Conservation (phyloP, 257 asterid genomes). For the Knoxia roxburghii region DNA sequence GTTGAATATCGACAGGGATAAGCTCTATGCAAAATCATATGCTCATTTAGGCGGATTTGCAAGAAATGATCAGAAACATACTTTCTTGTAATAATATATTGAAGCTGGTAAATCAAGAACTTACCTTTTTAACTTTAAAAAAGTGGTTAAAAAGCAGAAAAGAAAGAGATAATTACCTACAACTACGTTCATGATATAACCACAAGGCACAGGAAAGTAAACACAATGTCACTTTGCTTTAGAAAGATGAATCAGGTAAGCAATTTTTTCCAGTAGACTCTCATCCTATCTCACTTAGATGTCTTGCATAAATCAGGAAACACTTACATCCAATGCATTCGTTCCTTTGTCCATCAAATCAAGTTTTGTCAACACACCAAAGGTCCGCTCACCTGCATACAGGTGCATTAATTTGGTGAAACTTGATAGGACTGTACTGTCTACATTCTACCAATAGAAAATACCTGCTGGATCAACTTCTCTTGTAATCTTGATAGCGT, state of each 20-base stretch:
- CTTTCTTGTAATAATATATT: not conserved
- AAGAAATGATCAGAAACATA: not conserved
- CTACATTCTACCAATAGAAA: conserved; percentile 3
- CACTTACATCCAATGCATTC: conserved; percentile 42
- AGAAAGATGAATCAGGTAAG: not conserved
- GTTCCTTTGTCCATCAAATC: conserved; percentile 51
- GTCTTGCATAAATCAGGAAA: not conserved
- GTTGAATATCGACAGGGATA: not conserved
- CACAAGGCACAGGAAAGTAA: not conserved
- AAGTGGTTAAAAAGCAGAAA: not conserved
- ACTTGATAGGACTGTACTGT: not conserved
- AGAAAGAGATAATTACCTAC: not conserved
- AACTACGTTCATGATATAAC: not conserved
- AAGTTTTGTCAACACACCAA: conserved; percentile 43
- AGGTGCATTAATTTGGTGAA: conserved; percentile 1
- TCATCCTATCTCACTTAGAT: conserved; percentile 1
- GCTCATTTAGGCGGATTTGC: no score
- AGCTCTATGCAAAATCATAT: not conserved
- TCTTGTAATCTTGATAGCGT: conserved; percentile 41
- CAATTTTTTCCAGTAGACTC: not conserved
- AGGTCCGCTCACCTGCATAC: conserved; percentile 38
- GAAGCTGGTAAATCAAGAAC: not conserved
- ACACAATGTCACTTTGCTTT: not conserved
- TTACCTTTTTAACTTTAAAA: not conserved
- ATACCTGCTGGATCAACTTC: conserved; percentile 47